phyloP scores from a whole-genome alignment of 2,329 filamentous ascomycete genomes.

The Pseudocercospora eumusae region DNA sequence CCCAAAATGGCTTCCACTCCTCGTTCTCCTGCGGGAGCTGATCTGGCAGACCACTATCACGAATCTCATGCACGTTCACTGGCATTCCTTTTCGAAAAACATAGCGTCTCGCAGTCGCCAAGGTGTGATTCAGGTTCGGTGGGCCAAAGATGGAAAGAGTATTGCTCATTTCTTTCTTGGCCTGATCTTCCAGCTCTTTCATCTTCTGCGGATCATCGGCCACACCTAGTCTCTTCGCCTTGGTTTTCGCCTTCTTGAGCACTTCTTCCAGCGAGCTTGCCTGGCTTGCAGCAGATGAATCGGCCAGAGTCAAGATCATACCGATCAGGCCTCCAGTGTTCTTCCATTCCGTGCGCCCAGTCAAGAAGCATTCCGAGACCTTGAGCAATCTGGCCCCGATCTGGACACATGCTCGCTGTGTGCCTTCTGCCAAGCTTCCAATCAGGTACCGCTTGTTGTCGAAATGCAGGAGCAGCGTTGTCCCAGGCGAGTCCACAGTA shows the following conservation, averaged over 20 bases:
- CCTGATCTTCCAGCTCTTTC: constrained; percentile 35
- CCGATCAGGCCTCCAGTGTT: constrained; percentile 81
- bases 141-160: constrained; percentile 72
- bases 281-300: constrained; percentile 55
- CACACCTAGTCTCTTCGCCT: constrained; percentile 39
- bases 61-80: constrained; percentile 69
- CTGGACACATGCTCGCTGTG: constrained; percentile 74
- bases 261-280: constrained; percentile 47
- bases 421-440: constrained; percentile 79
- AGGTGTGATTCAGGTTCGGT: constrained; percentile 73
- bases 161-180: constrained; percentile 38
- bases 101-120: constrained; percentile 82
- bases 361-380: constrained; percentile 77
- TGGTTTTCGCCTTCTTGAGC: constrained; percentile 41
- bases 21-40: constrained; percentile 29
- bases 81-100: constrained; percentile 82
- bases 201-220: constrained; percentile 31
- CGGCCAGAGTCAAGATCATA: constrained; percentile 80
- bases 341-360: constrained; percentile 73
- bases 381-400: constrained; percentile 65
- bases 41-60: constrained; percentile 39
- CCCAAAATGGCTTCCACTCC: constrained; percentile 63
- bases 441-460: constrained; percentile 82
- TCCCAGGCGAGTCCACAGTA: constrained; percentile 83
- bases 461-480: constrained; percentile 74